Evolutionary conservation across 208 protist species (phyloP).

Genomic region (Wallacemonas collosoma): DNA sequence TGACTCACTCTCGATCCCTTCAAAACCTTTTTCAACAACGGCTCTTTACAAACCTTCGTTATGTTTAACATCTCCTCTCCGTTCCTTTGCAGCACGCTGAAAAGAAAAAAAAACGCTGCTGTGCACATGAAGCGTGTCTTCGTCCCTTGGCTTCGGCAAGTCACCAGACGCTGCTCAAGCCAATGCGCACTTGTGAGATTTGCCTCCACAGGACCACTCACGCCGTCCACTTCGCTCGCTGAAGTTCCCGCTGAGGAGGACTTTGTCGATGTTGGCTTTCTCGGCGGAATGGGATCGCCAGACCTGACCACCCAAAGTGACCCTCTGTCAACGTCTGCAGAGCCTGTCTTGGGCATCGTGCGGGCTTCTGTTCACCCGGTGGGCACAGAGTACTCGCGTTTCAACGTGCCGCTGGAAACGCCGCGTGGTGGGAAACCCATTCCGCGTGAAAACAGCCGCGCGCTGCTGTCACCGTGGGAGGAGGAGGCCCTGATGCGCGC

Average conservation of each 20-base stretch:
- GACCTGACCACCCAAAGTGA: too few species aligned
- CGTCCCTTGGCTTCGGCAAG: too few species aligned
- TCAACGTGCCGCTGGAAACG: conserved; percentile 49
- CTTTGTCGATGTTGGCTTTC: conserved; percentile 59
- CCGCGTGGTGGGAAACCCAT: conserved; percentile 5
- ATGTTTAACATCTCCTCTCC: too few species aligned
- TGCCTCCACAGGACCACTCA: background rate
- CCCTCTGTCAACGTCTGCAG: background rate
- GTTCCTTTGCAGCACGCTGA: too few species aligned
- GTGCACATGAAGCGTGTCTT: too few species aligned
- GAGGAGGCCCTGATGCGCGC: conserved; percentile 28
- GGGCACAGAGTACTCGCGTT: conserved; percentile 50
- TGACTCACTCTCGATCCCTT: too few species aligned
- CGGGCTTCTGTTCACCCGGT: conserved; percentile 30
- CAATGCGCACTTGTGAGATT: background rate
- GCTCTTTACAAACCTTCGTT: too few species aligned
- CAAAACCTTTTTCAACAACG: too few species aligned
- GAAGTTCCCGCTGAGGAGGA: conserved; percentile 22
- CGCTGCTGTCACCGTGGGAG: conserved; percentile 25
- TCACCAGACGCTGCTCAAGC: background rate
- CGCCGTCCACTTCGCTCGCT: background rate
- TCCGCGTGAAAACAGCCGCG: conserved; percentile 46
- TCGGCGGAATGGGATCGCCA: conserved; percentile 15
- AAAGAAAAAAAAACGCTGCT: too few species aligned
- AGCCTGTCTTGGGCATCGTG: conserved; percentile 42